Evolutionary conservation across 148 eudicot species (phyloP), one percentile per base, ranked within the genome.

Genomic region (Spergularia bocconei): DNA sequence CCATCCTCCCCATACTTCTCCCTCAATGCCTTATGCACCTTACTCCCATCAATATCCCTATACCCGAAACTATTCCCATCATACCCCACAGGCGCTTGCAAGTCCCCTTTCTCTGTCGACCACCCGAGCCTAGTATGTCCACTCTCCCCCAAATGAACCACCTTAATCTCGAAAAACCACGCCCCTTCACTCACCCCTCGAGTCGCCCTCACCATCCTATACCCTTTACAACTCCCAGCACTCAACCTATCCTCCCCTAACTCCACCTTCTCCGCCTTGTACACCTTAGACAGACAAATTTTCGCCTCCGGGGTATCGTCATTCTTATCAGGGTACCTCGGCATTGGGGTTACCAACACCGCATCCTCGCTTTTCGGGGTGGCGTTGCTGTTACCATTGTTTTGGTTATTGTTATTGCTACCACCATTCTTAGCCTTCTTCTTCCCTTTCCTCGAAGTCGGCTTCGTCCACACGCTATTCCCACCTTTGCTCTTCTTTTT

Each of bases 151-250:
- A 95, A 81, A 58, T 78, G 76, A 73, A 87, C 78, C 52, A 95
- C 82, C 80, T 85, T 95, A 53, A 95, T 86, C 80, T 95, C 99
- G 71, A 85, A 95, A 79, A 88, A 92, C 99, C 99, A 95, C 13
- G 96, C 91, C 20, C 91, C 96, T 41, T 92, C 90, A 23, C 51
- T 72, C 36, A 95, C 93, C 75, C 98, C 98, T 77, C 98, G 79
- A 2, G 98, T 95, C n/a, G 97, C 93, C 75, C 97, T 94, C 61
- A 94, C 98, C 97, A 91, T 90, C 44, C 98, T 90, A 61, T 94
- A 94, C 70, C 98, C 98, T 63, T 95, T 95, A 14, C 91, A 82
- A 66, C 96, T 92, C 16, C 92, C 89, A 0, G 97, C 98, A 71
- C 76, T 85, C 83, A 92, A 19, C 57, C 98, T 77, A 79, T 95